Evolutionary conservation across 768 basidiomycete species (phyloP).

Genomic region (Trametes villosa): DNA sequence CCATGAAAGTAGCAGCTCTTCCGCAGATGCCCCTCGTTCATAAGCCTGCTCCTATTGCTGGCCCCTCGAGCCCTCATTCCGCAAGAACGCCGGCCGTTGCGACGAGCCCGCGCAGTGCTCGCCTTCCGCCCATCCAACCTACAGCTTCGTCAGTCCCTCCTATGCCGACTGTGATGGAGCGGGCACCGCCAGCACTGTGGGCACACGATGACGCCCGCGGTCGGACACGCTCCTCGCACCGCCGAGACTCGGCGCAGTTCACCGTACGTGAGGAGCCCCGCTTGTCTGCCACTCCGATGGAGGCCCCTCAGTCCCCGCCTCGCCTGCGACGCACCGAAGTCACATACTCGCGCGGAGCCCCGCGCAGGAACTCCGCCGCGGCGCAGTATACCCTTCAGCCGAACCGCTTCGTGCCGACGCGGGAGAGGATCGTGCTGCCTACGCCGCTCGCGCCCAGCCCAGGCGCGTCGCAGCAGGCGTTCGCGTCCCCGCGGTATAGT

Average conservation of each 20-base stretch:
- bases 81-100: background rate
- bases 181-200: background rate
- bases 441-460: conserved; percentile 25
- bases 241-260: conserved; percentile 1
- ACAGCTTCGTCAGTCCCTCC: background rate
- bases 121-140: background rate
- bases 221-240: conserved; percentile 9
- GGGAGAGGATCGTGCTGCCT: conserved; percentile 32
- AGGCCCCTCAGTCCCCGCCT: background rate
- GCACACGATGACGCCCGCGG: conserved; percentile 2
- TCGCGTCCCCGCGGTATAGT: conserved; percentile 1
- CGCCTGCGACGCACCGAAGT: conserved; percentile 7
- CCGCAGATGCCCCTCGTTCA: conserved; percentile 8
- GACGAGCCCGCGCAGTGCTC: background rate
- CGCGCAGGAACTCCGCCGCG: conserved; percentile 5
- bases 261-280: background rate
- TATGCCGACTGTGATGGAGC: background rate
- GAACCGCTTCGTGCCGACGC: conserved; percentile 20
- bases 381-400: conserved; percentile 3
- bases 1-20: background rate
- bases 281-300: background rate
- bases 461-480: background rate
- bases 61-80: background rate
- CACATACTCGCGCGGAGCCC: conserved; percentile 16
- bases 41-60: background rate